These are phyloP conservation scores for Rossbeevera mucosa DNA, from an alignment of 768 basidiomycete species.

Conservation along the genomic window DNA sequence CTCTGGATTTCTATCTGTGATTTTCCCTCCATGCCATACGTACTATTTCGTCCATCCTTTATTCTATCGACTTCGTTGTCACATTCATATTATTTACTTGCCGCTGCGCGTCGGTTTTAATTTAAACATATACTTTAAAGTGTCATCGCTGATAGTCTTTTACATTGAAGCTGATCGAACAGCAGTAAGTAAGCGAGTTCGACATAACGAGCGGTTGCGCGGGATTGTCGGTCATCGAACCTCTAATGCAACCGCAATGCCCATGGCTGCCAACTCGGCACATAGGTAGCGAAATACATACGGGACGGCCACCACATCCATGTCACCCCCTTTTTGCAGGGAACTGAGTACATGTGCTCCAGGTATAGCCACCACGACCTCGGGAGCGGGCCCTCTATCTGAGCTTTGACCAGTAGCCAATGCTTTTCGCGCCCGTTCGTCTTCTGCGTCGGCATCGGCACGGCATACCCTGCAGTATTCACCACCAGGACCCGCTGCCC, in stretches of 20 bases:
- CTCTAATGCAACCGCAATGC: conserved; percentile 84
- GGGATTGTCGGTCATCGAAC: conserved; percentile 42
- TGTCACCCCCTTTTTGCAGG: conserved; percentile 64
- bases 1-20: conserved; percentile 6
- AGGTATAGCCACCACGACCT: conserved; percentile 62
- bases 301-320: conserved; percentile 94
- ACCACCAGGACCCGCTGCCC: conserved; percentile 69
- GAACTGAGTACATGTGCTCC: conserved; percentile 61
- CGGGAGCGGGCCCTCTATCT: conserved; percentile 38
- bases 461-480: conserved; percentile 97
- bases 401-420: conserved; percentile 53
- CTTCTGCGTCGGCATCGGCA: conserved; percentile 59
- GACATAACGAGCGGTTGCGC: background rate
- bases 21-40: conserved; percentile 7
- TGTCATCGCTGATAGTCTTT: background rate
- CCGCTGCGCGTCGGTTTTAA: conserved; percentile 12
- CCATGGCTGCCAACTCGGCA: conserved; percentile 97
- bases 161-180: background rate
- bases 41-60: conserved; percentile 12
- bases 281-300: conserved; percentile 94
- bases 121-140: conserved; percentile 13
- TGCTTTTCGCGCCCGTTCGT: conserved; percentile 54
- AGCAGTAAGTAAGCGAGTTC: background rate
- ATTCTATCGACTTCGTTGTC: conserved; percentile 10
- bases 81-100: conserved; percentile 11